Base-by-base conservation (phyloP, 1,284 basidiomycete species). In the Rhodofomes roseus region DNA sequence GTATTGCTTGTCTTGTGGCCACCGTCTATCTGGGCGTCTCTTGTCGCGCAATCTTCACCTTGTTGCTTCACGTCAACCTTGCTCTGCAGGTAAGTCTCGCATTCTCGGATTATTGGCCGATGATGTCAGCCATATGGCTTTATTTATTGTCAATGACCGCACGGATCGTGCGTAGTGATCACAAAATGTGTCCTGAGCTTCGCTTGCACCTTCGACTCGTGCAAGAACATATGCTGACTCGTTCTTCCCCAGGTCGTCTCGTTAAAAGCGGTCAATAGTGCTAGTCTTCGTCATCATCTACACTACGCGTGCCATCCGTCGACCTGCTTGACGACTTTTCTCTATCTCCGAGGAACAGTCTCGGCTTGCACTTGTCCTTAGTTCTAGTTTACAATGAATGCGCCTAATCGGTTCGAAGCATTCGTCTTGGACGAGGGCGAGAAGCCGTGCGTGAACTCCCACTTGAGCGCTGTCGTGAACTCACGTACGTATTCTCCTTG, bases 371-470 rank as follows among this genome's bases (percentile, higher is more conserved):
- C n/a, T n/a, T 58, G 6, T 20, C 29, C 4, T n/a, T 53, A 34
- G 20, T n/a, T 31, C 59, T 65, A 65, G 59, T 54, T 51, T 53
- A 59, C 46, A 63, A 96, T 96, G 89, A 99, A 99, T 77, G 94
- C 94, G 54, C 95, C 95, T 9, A 89, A 90, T 73, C 88, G 96
- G 67, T 92, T 91, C 73, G 96, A 97, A 76, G 83, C 96, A 66
- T 95, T 89, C 71, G 92, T 96, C 58, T 85, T 96, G 34, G 92
- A 93, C 40, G 93, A 98, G 67, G 94, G 90, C 70, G 96, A 99
- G 79, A 91, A 91, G 78, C 81, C 86, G 93, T 96, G 80, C 79
- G 93, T 82, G 60, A 48, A 41, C 31, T 50, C 25, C 48, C 44
- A 31, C 58, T 39, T 36, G 46, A 34, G 12, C 20, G 39, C 46